These are phyloP conservation scores for Eucalyptus regnans DNA, from an alignment of 345 rosid genomes.

Conservation along the genomic window DNA sequence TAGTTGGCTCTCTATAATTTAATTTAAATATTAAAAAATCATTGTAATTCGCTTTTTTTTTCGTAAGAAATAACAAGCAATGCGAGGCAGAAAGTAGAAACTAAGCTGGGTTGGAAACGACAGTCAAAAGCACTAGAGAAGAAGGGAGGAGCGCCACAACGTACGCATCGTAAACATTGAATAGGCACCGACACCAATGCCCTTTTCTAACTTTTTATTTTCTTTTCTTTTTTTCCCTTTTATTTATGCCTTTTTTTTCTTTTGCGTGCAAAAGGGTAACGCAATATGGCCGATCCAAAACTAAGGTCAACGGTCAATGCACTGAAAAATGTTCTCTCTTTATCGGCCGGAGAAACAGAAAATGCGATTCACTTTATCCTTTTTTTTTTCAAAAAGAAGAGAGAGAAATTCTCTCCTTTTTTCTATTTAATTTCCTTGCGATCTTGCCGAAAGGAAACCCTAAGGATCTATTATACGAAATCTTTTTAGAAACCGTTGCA, in stretches of 20 bases:
- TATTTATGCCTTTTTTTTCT: neutral
- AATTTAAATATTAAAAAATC: neutral
- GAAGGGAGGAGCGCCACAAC: neutral
- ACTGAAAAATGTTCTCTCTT: neutral
- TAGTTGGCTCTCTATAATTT: neutral
- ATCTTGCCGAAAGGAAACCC: neutral
- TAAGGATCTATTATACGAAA: neutral
- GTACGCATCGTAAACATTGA: neutral
- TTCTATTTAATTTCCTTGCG: neutral
- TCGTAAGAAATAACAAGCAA: neutral
- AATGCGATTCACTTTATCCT: neutral
- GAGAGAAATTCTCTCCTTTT: neutral
- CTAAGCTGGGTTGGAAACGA: neutral
- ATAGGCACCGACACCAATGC: neutral
- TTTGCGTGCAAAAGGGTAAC: neutral
- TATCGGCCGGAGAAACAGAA: neutral
- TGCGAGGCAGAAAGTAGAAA: neutral
- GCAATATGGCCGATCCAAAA: neutral
- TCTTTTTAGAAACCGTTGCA: neutral
- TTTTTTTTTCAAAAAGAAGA: neutral
- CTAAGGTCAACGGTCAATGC: neutral
- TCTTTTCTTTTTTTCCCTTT: neutral
- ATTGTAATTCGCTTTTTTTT: neutral
- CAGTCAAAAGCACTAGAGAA: neutral
- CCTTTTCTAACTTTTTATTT: neutral